A percentile compares a stretch with the other conserved stretches of the same genome.
Conservation (phyloP, 495 filamentous ascomycete genomes). For the Pyronema domesticum region DNA sequence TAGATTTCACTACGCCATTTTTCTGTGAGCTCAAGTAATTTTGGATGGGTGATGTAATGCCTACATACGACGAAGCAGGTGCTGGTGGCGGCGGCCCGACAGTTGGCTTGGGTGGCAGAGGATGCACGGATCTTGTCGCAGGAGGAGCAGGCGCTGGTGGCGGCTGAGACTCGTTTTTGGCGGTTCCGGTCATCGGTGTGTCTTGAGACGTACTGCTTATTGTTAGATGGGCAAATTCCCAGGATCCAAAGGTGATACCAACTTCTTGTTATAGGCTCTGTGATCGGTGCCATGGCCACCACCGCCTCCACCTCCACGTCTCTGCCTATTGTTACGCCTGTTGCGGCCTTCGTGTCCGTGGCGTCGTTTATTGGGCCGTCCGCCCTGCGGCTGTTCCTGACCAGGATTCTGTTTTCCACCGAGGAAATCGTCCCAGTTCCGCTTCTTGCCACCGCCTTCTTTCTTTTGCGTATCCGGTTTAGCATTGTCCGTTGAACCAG, state of each 20-base stretch:
- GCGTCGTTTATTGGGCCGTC: slow-evolving; percentile 2
- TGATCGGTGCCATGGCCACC: slow-evolving; percentile 4
- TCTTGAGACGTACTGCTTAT: slow-evolving; percentile 11
- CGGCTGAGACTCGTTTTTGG: neutral
- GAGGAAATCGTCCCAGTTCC: slow-evolving; percentile 4
- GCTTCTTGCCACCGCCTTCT: slow-evolving; percentile 1
- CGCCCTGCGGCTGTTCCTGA: neutral
- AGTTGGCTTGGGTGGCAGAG: slow-evolving; percentile 17
- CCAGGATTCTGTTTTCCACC: neutral
- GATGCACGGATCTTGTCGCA: slow-evolving; percentile 8
- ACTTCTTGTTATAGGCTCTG: slow-evolving; percentile 2
- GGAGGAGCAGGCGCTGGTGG: neutral
- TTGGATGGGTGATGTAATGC: neutral
- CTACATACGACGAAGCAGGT: slow-evolving; percentile 2
- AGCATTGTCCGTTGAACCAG: neutral
- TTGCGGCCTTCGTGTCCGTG: slow-evolving; percentile 4
- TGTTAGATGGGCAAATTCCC: neutral
- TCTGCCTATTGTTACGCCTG: neutral
- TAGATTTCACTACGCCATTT: neutral
- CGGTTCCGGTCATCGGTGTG: neutral
- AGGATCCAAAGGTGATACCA: neutral
- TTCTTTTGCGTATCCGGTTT: neutral
- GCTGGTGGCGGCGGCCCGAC: slow-evolving; percentile 10
- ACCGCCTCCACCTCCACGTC: neutral
- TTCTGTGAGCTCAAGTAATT: neutral